Evolutionary conservation across 1,284 basidiomycete species (phyloP), one percentile per base, ranked within the genome.

Genomic region (Phylloporus gajari): DNA sequence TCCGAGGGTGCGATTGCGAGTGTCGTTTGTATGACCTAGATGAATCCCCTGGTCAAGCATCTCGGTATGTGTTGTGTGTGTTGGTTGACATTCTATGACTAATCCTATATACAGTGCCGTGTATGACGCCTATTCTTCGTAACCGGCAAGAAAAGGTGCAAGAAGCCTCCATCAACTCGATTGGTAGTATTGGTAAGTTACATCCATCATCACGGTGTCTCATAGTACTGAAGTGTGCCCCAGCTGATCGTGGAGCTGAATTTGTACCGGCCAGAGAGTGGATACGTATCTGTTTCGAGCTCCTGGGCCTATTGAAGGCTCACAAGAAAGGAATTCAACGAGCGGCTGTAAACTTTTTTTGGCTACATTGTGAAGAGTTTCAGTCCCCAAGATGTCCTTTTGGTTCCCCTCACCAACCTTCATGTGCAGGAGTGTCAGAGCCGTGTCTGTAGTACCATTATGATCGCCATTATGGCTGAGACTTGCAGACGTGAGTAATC

Each of bases 121-220:
- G 98, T 72, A 99, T 99, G 97, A 99, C 97, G 2, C 98, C 98
- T 5, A 99, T 99, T 85, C 88, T 99, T 72, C 94, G 97, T 77
- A 99, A 99, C 84, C 91, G 98, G 82, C 98, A 99, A 84, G 98
- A 99, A 84, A 99, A 99, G 83, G 98, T 99, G 75, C 98, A 99
- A 84, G 98, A 99, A 84, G 97, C 98, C 2, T 98, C 96, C 5
- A 99, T 99, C 87, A 99, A 99, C 86, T 89, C 99, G 86, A 99
- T 99, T 77, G 98, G 98, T 77, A 96, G 97, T 84, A 99, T 99
- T 77, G 94, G 92, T 92, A 70, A 78, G 91, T 84, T 13, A 27
- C 7, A 21, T 62, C 13, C 3, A 53, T 64, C 23, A 23, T 8
- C 42, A 42, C 38, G 27, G 53, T 56, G 27, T 65, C 61, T 35